Evolutionary conservation across 2,329 filamentous ascomycete species (phyloP), one percentile per base, ranked within the genome.

Genomic region (Huntiella abstrusa): DNA sequence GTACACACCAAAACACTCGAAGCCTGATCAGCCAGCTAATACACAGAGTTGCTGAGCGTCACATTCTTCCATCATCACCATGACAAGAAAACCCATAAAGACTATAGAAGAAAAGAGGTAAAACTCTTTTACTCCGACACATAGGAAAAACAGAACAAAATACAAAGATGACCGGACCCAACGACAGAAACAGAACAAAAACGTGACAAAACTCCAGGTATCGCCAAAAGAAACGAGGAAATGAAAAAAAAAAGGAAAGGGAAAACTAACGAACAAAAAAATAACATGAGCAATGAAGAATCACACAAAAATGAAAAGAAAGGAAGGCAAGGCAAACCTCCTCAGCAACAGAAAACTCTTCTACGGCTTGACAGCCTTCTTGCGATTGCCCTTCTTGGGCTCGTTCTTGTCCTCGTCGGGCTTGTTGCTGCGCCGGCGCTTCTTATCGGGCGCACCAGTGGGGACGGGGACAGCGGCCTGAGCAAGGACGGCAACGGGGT

Each of bases 341-440:
- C 13, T 11, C 16, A 36, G 17, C 12, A 37, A 28, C 13, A 46
- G 3, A 33, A 45, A 22, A 38, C 33, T 17, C 34, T 13, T 19
- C 45, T 44, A 53, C 43, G 56, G 59, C 57, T 63, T 64, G 33
- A 44, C 49, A 64, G 62, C 65, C 70, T 75, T 75, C 68, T 74
- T 75, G 57, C 69, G 69, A 53, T 64, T 65, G 46, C 68, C 70
- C 64, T 73, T 74, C 67, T 73, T 73, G 51, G 69, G 68, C 57
- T 77, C 72, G 56, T 75, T 71, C 53, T 62, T 60, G 48, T 68
- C 62, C 49, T 73, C 70, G 22, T 62, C 62, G 36, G 64, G 68
- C 66, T 77, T 77, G 54, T 60, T 61, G 4, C 70, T 72, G 7
- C 64, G 62, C 49, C 74, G 64, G 61, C 76, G 70, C 71, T 78